These are phyloP conservation scores for Wickerhamomyces silvicola DNA, from an alignment of 805 yeast genomes.

Conservation along the genomic window DNA sequence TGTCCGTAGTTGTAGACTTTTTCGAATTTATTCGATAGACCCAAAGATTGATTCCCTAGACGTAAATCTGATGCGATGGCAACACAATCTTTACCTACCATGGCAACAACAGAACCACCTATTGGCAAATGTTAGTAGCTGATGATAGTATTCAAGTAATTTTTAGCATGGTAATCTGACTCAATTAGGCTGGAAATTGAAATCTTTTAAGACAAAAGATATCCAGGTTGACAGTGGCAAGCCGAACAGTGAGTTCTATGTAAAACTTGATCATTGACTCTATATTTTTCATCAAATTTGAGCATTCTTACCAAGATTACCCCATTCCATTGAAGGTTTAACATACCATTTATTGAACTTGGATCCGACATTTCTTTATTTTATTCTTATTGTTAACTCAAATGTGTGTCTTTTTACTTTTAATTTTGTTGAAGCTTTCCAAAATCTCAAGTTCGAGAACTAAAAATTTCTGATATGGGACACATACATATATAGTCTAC, in stretches of 20 bases:
- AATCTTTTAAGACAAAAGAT: too few species aligned
- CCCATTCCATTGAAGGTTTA: neutral
- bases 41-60: slow-evolving; percentile 88
- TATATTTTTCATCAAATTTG: too few species aligned
- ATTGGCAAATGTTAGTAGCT: slow-evolving; percentile 12
- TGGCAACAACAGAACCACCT: slow-evolving; percentile 97
- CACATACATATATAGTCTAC: slow-evolving; percentile 2
- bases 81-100: slow-evolving; percentile 97
- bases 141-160: neutral
- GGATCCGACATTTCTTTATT: slow-evolving; percentile 58
- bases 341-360: slow-evolving; percentile 65
- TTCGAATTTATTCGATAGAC: slow-evolving; percentile 88
- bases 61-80: slow-evolving; percentile 96
- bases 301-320: too few species aligned
- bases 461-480: slow-evolving; percentile 3
- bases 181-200: too few species aligned
- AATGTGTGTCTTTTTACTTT: neutral
- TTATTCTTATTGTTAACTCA: neutral
- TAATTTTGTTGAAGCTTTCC: too few species aligned
- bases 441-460: too few species aligned
- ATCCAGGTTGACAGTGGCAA: too few species aligned
- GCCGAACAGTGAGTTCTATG: too few species aligned
- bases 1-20: slow-evolving; percentile 84
- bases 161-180: neutral
- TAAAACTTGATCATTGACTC: too few species aligned